Evolutionary conservation across 1,284 basidiomycete species (phyloP), one percentile per base, ranked within the genome.

Genomic region (Puccinia coronata): DNA sequence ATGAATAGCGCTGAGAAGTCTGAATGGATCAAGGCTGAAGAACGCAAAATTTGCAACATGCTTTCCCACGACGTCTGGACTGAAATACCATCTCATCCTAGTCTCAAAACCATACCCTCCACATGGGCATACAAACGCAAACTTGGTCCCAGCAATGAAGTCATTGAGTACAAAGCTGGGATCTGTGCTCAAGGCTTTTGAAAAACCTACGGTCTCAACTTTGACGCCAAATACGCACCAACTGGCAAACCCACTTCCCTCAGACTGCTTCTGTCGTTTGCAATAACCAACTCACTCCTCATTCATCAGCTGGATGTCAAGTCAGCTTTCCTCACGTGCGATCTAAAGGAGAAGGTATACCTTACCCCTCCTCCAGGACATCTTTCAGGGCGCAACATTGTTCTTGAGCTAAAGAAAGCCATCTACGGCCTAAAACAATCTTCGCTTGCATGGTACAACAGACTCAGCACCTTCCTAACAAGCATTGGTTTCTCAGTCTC

Each of bases 101-200:
- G 9, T 16, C 28, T 34, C 28, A 8, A 11, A 1, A 18, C 11
- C 12, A 59, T 59, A 12, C 28, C 57, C 4, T 31, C 18, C 14
- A 59, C 49, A 9, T 51, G 49, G 49, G 49, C 49, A 4, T 51
- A 51, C 18, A 51, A 51, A 20, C 12, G 23, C 12, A 51, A 51
- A 20, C 49, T 51, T 39, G 63, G 69, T 12, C 25, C 55, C 14
- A 23, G 59, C 2, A 81, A 76, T 36, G 12, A 59, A 39, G 31
- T 70, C 51, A 74, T 28, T 3, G 53, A 75, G 47, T 82, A 67
- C 41, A 82, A 83, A 57, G 82, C 80, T 0, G 11, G 82, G 25
- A 74, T 82, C 12, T 82, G 82, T 36, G 82, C 73, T 28, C 67
- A 81, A 28, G 82, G 82, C 57, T 83, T 70, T 69, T 12, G 34